These are phyloP conservation scores for Plasmodium berghei DNA, from an alignment of 169 alveolate species.

Conservation along the genomic window DNA sequence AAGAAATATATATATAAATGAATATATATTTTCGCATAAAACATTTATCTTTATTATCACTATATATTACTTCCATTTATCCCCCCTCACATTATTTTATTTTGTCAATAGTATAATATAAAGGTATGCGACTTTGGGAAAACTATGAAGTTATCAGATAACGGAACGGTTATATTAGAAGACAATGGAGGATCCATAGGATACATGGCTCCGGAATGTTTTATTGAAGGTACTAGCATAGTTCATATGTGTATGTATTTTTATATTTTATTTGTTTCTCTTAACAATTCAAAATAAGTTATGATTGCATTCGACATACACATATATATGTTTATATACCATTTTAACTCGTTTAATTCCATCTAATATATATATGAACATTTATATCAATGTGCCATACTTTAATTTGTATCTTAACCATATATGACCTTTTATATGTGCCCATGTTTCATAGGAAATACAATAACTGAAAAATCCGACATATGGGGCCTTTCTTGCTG, in stretches of 20 bases:
- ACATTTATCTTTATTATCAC: constrained; percentile 1
- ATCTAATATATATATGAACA: neutral
- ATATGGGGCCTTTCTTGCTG: constrained; percentile 89
- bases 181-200: constrained; percentile 91
- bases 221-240: constrained; percentile 74
- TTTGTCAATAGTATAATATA: constrained; percentile 76
- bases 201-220: constrained; percentile 91
- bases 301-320: neutral
- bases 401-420: neutral
- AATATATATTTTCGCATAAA: neutral
- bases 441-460: constrained; percentile 7
- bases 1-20: neutral
- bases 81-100: neutral
- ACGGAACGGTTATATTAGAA: constrained; percentile 82
- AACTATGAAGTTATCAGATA: constrained; percentile 79
- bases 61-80: neutral
- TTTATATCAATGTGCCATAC: neutral
- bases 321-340: neutral
- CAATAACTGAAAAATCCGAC: constrained; percentile 86
- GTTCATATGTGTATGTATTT: neutral
- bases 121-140: constrained; percentile 89
- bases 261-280: neutral
- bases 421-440: neutral
- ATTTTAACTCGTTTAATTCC: neutral
- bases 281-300: too few species aligned